phyloP scores from a whole-genome alignment of 2,329 filamentous ascomycete genomes.

The Fusarium metavorans region DNA sequence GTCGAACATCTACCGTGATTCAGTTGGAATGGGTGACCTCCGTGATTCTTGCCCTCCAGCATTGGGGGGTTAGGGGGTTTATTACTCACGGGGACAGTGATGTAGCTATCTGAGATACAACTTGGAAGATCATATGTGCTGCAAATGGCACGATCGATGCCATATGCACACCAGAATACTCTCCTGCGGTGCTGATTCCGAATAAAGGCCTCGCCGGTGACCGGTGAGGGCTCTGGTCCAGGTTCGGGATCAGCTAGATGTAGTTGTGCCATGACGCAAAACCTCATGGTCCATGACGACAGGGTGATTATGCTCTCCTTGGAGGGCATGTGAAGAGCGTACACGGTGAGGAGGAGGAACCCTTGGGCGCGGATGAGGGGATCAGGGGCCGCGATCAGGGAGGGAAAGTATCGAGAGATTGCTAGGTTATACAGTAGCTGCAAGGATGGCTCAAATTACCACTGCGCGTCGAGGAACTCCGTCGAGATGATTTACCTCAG shows the following conservation, averaged over 20 bases:
- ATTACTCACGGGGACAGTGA: neutral
- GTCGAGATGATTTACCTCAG: too few species aligned
- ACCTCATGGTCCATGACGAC: neutral
- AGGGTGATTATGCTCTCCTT: neutral
- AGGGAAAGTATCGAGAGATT: too few species aligned
- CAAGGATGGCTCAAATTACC: too few species aligned
- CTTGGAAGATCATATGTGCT: neutral
- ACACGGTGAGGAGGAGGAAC: neutral
- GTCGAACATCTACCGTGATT: neutral
- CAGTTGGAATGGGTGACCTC: neutral
- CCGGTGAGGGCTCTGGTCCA: neutral
- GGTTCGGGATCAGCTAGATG: neutral
- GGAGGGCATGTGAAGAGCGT: neutral
- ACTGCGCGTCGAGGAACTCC: too few species aligned
- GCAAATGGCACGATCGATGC: neutral
- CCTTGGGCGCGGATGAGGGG: neutral
- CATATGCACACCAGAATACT: constrained; percentile 39
- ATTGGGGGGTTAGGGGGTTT: neutral
- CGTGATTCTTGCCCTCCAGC: neutral
- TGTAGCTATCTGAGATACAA: neutral
- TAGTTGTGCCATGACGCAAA: neutral
- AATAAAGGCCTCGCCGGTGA: constrained; percentile 4
- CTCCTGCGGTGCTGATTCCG: constrained; percentile 41
- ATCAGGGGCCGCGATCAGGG: neutral
- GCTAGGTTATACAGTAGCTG: too few species aligned